Evolutionary conservation across 2,329 filamentous ascomycete species (phyloP).

Genomic region (Ceratocystis colombiana): DNA sequence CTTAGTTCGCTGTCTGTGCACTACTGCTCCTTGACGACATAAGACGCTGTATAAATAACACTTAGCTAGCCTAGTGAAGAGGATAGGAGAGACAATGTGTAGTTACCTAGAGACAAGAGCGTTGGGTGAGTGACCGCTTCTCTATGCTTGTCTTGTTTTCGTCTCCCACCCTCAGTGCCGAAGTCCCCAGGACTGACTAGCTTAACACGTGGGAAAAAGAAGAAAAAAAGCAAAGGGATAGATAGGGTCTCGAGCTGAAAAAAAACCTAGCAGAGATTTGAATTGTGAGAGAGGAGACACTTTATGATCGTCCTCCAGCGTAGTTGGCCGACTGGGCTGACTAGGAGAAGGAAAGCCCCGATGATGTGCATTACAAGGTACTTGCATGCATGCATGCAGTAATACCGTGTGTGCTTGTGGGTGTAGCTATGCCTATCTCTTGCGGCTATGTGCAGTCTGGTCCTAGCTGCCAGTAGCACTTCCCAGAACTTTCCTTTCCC

Average conservation of each 20-base stretch:
- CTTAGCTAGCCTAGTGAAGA: too few relatives aligned
- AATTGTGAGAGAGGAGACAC: background rate
- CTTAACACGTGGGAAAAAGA: conserved; percentile 3
- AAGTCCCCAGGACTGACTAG: background rate
- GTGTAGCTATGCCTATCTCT: background rate
- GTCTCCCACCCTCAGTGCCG: background rate
- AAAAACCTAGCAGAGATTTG: background rate
- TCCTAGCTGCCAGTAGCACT: background rate
- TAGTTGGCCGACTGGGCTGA: background rate
- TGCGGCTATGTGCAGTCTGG: background rate
- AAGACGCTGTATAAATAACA: too few relatives aligned
- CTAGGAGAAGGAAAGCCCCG: background rate
- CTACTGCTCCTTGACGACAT: background rate
- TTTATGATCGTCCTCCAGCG: background rate
- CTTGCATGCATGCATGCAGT: background rate
- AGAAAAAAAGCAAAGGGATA: background rate
- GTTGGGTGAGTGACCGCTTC: background rate
- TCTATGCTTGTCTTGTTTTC: conserved; percentile 3
- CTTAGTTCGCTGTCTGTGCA: conserved; percentile 2
- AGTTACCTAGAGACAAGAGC: background rate
- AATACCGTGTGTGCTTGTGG: background rate
- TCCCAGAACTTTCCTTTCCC: background rate
- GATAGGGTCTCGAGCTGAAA: background rate
- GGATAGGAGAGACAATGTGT: background rate
- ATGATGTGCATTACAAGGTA: background rate